Base-by-base conservation (phyloP, 2,329 filamentous ascomycete species). In the Beauveria medogensis region DNA sequence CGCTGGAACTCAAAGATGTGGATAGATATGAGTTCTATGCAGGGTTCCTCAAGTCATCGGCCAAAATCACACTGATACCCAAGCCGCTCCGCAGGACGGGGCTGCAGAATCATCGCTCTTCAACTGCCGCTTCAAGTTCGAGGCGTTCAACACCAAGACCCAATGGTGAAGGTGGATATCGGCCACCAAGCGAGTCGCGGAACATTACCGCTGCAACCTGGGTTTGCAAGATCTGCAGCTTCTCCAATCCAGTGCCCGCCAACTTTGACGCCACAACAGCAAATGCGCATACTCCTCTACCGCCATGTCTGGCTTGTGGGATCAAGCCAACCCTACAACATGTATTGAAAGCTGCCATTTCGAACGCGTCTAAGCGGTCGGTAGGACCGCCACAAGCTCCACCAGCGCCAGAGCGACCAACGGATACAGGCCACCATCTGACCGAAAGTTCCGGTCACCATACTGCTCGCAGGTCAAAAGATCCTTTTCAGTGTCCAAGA, bases 201-300 rank as follows among this genome's bases (percentile, higher is more conserved):
- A 54, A 40, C 12, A 43, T 60, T 16, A 82, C 80, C 65, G 83
- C 80, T 63, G 91, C 90, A 6, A 97, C 92, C 4, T 97, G 93
- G 93, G 87, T 97, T 22, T 97, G 93, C 76, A 89, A 90, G 2
- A 97, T 97, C 69, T 97, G 93, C 79, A 93, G 90, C 66, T 95
- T 96, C 70, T 93, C 92, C 10, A 97, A 97, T 69, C 88, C 91
- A 0, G 86, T 97, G 1, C 92, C 94, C 0, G 90, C 90, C 43
- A 97, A 96, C 72, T 97, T 97, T 71, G 93, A 97, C 68, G 90
- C 92, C 0, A 82, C 87, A 1, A 87, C 88, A 2, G 91, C 91
- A 9, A 94, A 85, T 63, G 84, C 87, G 22, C 85, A 91, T 64
- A 96, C 90, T 5, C 88, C 87, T 9, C 76, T 96, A 24, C 89